Base-by-base conservation (phyloP, 495 filamentous ascomycete genomes). In the Filosporella fistucella region DNA sequence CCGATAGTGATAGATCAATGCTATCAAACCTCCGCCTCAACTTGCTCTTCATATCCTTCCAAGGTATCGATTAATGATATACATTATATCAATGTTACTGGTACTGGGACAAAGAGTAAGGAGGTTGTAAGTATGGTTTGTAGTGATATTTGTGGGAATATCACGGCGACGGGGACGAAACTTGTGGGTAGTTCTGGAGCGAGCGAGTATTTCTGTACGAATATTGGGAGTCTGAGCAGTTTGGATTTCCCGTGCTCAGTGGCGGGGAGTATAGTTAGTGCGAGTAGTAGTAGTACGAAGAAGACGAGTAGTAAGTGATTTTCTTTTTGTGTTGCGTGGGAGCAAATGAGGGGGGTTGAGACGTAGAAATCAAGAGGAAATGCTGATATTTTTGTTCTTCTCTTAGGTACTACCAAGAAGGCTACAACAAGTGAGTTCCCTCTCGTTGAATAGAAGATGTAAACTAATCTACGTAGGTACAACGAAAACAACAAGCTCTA, bases 1-100 rank as follows among this genome's bases (percentile, higher is more conserved):
- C 43, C 43, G n/a, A 46, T 46, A 12, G 43, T 46, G 4, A 46
- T 46, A 8, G 32, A 46, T 29, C 43, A 46, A 21, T 46, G 43
- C 32, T 46, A 46, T 20, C 5, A 22, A 18, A 46, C 43, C 4
- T 28, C 24, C 7, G 29, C 43, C 13, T 46, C 43, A n/a, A 18
- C 22, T 21, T 46, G 43, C 16, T 9, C 13, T 9, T 21, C 11
- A 2, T 46, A 46, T 17, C 43, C 43, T 2, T 46, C 43, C 16
- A 35, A 35, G 29, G 43, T 46, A 12, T 20, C 37, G 5, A 46
- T 46, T 30, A 46, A 37, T 14, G 43, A 46, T 30, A 46, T 46
- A 14, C 43, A 46, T 22, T 46, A 46, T 14, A 46, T 46, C 22
- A 36, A 23, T 14, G 43, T 46, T 11, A 23, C 43, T 5, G 43